Conservation (phyloP, 1,284 basidiomycete genomes). For the Macrocybe sp. region DNA sequence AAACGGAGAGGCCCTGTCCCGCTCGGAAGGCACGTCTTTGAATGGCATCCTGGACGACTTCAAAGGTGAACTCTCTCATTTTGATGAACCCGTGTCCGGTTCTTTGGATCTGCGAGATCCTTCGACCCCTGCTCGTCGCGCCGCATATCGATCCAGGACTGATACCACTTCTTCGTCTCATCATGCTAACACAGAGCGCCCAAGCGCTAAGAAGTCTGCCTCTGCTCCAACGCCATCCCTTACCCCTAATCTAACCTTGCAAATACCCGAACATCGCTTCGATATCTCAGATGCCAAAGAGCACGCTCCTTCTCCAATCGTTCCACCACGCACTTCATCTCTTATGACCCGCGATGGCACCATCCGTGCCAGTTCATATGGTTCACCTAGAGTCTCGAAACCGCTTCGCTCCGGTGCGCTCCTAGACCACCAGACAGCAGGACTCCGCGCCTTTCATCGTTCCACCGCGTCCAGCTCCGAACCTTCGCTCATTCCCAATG, state of each 20-base stretch:
- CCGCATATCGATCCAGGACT: slow-evolving; percentile 23
- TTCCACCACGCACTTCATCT: slow-evolving; percentile 56
- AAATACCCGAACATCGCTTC: slow-evolving; percentile 25
- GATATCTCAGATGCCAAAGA: slow-evolving; percentile 23
- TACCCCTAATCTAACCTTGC: slow-evolving; percentile 30
- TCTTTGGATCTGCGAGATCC: slow-evolving; percentile 60
- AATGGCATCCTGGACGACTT: slow-evolving; percentile 65
- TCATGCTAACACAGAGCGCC: slow-evolving; percentile 10
- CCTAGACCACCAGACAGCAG: slow-evolving; percentile 26
- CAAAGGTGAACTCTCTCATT: slow-evolving; percentile 59
- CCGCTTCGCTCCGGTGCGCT: slow-evolving; percentile 35
- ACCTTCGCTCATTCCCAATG: slow-evolving; percentile 59
- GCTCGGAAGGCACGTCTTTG: slow-evolving; percentile 44
- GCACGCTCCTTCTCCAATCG: slow-evolving; percentile 32
- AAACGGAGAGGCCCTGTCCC: slow-evolving; percentile 16
- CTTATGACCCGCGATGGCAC: slow-evolving; percentile 41
- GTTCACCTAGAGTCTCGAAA: slow-evolving; percentile 24
- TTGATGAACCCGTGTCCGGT: slow-evolving; percentile 50
- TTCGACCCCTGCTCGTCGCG: slow-evolving; percentile 45
- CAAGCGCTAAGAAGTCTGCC: slow-evolving; percentile 12
- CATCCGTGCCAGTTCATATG: slow-evolving; percentile 27
- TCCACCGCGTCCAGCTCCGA: slow-evolving; percentile 73
- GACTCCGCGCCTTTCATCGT: slow-evolving; percentile 57
- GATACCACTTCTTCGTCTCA: slow-evolving; percentile 16
- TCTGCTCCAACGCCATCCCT: slow-evolving; percentile 14